These are phyloP conservation scores for Entomophthora muscae DNA, from an alignment of 371 early-diverging fungal genomes.

Conservation along the genomic window DNA sequence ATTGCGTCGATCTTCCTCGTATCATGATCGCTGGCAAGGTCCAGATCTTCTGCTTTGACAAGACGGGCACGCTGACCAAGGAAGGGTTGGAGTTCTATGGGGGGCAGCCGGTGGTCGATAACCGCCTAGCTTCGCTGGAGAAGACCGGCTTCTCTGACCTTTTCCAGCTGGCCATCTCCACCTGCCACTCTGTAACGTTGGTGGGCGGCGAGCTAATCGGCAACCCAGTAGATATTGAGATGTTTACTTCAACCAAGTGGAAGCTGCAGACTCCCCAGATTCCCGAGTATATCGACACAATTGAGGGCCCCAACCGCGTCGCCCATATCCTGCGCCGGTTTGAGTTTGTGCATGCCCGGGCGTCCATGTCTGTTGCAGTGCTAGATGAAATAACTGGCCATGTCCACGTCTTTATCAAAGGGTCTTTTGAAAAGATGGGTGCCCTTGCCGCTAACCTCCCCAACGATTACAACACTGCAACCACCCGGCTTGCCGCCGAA, in stretches of 20 bases:
- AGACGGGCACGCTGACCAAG: slow-evolving; percentile 61
- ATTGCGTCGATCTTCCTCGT: slow-evolving; percentile 53
- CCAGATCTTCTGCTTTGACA: slow-evolving; percentile 86
- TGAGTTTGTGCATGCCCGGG: slow-evolving; percentile 71
- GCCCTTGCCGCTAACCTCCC: slow-evolving; percentile 38
- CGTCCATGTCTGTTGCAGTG: slow-evolving; percentile 71
- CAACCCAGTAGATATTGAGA: slow-evolving; percentile 85
- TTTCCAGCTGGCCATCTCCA: slow-evolving; percentile 22
- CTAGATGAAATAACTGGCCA: slow-evolving; percentile 29
- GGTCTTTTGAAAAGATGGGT: slow-evolving; percentile 61
- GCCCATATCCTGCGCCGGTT: slow-evolving; percentile 46
- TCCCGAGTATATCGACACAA: slow-evolving; percentile 22
- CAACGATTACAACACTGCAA: slow-evolving; percentile 30
- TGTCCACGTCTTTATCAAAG: slow-evolving; percentile 62
- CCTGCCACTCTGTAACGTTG: slow-evolving; percentile 63
- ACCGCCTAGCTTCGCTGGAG: not conserved
- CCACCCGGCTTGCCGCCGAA: slow-evolving; percentile 35
- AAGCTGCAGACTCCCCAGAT: not conserved
- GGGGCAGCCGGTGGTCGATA: not conserved
- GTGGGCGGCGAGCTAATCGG: slow-evolving; percentile 57
- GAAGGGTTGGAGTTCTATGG: slow-evolving; percentile 11
- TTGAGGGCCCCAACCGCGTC: slow-evolving; percentile 14
- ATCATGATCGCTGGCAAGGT: slow-evolving; percentile 43
- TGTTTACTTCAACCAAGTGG: slow-evolving; percentile 62
- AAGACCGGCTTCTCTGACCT: not conserved